Evolutionary conservation across 1,139 yeast genomes (phyloP), one percentile per base, ranked within the genome.

Genomic region (Suhomyces panamericanus): DNA sequence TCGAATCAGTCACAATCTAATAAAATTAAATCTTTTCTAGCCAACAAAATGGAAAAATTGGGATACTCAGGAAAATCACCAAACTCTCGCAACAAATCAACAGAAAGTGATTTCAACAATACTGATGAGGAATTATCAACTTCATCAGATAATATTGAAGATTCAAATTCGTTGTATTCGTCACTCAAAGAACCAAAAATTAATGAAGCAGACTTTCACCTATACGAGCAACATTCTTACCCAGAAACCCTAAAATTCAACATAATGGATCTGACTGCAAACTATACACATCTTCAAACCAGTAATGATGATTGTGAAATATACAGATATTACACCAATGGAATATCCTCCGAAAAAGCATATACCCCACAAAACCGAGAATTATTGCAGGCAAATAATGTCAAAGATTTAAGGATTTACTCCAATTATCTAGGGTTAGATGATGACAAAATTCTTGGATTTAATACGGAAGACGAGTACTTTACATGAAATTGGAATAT

Each of bases 1-100:
- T 20, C 24, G 3, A 15, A 27, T 16, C 38, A 15, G 9, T 26
- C 32, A 38, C 31, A 65, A 35, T 59, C 70, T 3, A 61, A 60
- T 27, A 66, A 60, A 38, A 57, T 68, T 15, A 63, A 57, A 41
- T 60, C 55, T 13, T 63, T 64, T 38, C 49, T 69, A 6, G 62
- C 72, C 1, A 57, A 65, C 30, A 69, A 68, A 33, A 69, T 69
- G 44, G 73, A 63, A 45, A 66, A 60, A 44, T 49, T 68, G 26
- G 70, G 70, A 3, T 66, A 67, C 42, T 39, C 53, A 3, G 50
- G 50, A 16, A 51, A 38, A 38, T 12, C 34, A 5, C 15, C 13
- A 1, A 16, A 35, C 11, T 11, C 32, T 14, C 26, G 28, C 7
- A 7, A n/a, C 13, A 22, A n/a, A n/a, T 13, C 11, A 6, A 15